These are phyloP conservation scores for Colletotrichum kahawae DNA, from an alignment of 2,329 filamentous ascomycete genomes.

Conservation along the genomic window DNA sequence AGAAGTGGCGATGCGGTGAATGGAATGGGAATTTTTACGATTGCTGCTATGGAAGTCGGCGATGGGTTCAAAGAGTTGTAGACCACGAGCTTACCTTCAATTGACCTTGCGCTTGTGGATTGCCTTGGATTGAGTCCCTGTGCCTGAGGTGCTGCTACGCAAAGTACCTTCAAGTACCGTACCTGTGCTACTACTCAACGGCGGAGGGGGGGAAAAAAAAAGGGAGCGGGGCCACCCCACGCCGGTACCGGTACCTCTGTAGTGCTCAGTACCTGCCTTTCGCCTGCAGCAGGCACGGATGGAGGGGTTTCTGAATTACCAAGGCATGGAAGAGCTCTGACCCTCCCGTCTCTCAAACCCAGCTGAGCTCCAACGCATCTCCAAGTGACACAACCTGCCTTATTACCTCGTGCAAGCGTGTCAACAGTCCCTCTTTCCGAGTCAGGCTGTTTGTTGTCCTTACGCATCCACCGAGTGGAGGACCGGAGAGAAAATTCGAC, in stretches of 20 bases:
- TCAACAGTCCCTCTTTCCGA: neutral
- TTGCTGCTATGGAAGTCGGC: neutral
- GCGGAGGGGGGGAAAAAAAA: too few species aligned
- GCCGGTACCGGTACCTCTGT: neutral
- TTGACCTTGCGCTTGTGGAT: neutral
- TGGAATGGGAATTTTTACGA: neutral
- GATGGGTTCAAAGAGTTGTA: neutral
- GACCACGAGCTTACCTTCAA: neutral
- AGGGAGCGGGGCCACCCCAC: neutral
- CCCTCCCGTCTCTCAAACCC: neutral
- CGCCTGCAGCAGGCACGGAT: neutral
- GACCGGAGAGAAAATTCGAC: neutral
- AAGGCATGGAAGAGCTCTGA: neutral
- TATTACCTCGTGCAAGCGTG: neutral
- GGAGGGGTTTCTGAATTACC: neutral
- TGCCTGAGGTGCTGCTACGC: neutral
- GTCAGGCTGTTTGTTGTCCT: neutral
- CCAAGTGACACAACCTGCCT: neutral
- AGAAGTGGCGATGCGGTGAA: neutral
- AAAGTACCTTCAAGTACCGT: neutral
- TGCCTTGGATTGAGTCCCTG: neutral
- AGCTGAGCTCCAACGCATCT: neutral
- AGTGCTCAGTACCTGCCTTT: neutral
- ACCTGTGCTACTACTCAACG: neutral
- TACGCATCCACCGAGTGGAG: conserved; percentile 11